Evolutionary conservation across 768 basidiomycete genomes (phyloP).

Genomic region (Mycena pura): DNA sequence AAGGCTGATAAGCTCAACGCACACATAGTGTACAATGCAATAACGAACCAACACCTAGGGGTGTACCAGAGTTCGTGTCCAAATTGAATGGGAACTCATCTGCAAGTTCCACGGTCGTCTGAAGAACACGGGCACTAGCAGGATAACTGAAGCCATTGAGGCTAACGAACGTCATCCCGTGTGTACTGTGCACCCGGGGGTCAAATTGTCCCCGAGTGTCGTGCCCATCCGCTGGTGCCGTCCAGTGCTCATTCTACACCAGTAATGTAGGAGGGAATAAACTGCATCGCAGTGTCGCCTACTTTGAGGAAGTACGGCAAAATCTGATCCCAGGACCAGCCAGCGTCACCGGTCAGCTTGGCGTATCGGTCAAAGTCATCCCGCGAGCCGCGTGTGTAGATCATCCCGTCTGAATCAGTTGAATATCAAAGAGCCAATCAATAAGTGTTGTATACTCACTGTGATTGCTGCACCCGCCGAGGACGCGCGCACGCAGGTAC

Average conservation of each 20-base stretch:
- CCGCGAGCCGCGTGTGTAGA: conserved; percentile 39
- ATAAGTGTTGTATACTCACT: conserved; percentile 24
- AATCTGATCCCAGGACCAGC: conserved; percentile 44
- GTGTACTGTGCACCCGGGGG: conserved; percentile 43
- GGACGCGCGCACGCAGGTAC: conserved; percentile 14
- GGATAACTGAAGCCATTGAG: conserved; percentile 19
- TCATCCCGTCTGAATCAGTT: conserved; percentile 32
- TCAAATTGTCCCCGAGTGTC: conserved; percentile 45
- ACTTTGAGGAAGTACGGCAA: conserved; percentile 40
- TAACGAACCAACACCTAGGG: conserved; percentile 32
- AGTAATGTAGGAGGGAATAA: too few species aligned
- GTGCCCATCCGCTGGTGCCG: conserved; percentile 44
- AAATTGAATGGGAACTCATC: conserved; percentile 35
- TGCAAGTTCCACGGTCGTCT: conserved; percentile 35
- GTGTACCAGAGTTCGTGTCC: conserved; percentile 36
- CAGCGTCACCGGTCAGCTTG: conserved; percentile 36
- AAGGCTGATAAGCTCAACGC: background rate
- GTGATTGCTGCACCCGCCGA: conserved; percentile 39
- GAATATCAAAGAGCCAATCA: background rate
- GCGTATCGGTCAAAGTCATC: conserved; percentile 42
- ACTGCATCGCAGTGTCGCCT: too few species aligned
- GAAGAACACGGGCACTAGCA: conserved; percentile 37
- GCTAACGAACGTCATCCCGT: conserved; percentile 39
- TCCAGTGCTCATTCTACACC: conserved; percentile 47
- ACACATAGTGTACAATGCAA: background rate